Evolutionary conservation across 176 grass and related monocot species (phyloP).

Genomic region (Eremochloa ophiuroides): DNA sequence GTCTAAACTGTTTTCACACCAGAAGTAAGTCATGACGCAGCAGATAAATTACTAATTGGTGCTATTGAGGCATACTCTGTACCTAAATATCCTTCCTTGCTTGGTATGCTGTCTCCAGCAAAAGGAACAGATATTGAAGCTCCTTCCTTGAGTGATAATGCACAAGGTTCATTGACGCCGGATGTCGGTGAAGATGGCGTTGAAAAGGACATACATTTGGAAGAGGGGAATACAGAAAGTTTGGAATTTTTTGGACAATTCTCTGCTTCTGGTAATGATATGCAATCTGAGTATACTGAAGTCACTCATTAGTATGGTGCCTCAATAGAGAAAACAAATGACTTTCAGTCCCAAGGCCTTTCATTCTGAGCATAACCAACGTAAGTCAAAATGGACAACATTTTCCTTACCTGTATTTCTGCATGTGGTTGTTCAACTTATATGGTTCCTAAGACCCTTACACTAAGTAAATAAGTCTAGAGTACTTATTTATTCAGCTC

Average conservation of each 20-base stretch:
- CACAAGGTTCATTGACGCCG: constrained; percentile 16
- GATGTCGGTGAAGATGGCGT: constrained; percentile 17
- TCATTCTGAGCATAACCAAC: constrained; percentile 27
- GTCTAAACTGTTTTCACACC: constrained; percentile 23
- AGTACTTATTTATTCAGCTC: not conserved
- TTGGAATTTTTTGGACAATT: constrained; percentile 28
- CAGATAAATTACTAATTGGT: constrained; percentile 30
- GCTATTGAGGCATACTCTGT: constrained; percentile 2
- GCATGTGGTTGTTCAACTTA: not conserved
- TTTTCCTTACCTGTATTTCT: not conserved
- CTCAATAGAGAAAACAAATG: constrained; percentile 23
- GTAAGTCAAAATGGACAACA: constrained; percentile 9
- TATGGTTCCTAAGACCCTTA: not conserved
- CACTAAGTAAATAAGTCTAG: not conserved
- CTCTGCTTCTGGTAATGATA: constrained; percentile 24
- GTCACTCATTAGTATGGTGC: constrained; percentile 14
- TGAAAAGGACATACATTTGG: not conserved
- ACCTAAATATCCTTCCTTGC: constrained; percentile 32
- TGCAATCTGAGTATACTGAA: constrained; percentile 5
- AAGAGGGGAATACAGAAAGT: constrained; percentile 10
- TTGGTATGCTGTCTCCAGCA: constrained; percentile 26
- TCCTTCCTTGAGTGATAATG: constrained; percentile 1
- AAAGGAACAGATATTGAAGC: constrained; percentile 4
- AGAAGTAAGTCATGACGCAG: constrained; percentile 25
- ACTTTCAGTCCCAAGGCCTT: constrained; percentile 21